These are phyloP conservation scores for Ogataea sp. DNA, from an alignment of 805 yeast genomes.

Conservation along the genomic window DNA sequence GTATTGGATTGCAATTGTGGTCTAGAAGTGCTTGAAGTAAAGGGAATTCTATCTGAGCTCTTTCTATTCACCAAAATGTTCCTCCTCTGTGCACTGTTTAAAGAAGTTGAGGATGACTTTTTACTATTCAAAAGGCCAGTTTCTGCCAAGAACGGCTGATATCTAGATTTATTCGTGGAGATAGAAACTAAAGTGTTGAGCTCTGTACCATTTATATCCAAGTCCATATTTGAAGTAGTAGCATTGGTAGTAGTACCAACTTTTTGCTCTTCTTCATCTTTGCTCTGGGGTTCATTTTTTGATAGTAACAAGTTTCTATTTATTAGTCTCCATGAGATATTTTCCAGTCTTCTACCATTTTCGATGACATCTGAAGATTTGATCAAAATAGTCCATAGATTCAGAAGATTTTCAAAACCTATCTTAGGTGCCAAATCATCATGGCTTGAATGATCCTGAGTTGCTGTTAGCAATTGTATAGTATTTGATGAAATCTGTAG, in stretches of 20 bases:
- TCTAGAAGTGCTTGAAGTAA: too few relatives aligned
- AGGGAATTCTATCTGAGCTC: not conserved
- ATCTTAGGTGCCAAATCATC: conserved; percentile 13
- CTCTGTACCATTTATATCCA: conserved; percentile 15
- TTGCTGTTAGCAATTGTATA: conserved; percentile 9
- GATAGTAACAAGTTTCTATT: conserved; percentile 20
- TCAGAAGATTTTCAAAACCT: conserved; percentile 31
- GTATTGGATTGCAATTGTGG: conserved; percentile 2
- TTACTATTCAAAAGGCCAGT: not conserved
- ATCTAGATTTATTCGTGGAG: conserved; percentile 9
- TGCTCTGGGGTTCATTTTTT: conserved; percentile 6
- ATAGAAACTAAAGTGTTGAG: conserved; percentile 21
- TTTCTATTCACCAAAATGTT: conserved; percentile 1
- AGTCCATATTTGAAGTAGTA: conserved; percentile 1
- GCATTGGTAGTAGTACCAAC: too few relatives aligned
- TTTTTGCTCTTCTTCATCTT: not conserved
- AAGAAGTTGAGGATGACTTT: not conserved
- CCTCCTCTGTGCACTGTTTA: not conserved
- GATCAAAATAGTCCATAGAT: conserved; percentile 32
- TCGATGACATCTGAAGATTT: conserved; percentile 23
- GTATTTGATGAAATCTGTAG: conserved; percentile 23
- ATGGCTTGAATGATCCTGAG: conserved; percentile 9
- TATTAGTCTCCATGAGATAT: conserved; percentile 28
- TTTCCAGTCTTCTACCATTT: conserved; percentile 27
- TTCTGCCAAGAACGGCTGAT: conserved; percentile 5